Evolutionary conservation across 2,329 filamentous ascomycete genomes (phyloP).

Genomic region (Fusarium sp.): DNA sequence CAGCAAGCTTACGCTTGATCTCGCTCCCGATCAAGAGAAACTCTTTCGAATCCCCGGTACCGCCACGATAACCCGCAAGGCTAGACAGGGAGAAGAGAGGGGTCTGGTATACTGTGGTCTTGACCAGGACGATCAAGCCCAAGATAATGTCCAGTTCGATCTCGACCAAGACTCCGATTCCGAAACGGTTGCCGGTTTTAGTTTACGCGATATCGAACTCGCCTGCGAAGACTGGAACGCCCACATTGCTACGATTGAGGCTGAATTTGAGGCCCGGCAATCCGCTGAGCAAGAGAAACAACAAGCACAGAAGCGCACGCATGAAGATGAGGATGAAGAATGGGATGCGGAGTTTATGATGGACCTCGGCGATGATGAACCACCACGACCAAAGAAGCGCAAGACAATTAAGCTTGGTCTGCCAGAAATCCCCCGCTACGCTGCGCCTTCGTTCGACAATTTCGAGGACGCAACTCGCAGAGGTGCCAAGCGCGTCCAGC

Average conservation of each 20-base stretch:
- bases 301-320: conserved; percentile 49
- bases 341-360: conserved; percentile 72
- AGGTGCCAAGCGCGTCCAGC: conserved; percentile 80
- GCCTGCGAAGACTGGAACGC: conserved; percentile 89
- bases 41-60: conserved; percentile 80
- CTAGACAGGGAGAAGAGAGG: conserved; percentile 67
- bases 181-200: conserved; percentile 79
- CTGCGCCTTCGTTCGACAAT: conserved; percentile 81
- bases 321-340: conserved; percentile 66
- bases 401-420: conserved; percentile 71
- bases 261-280: conserved; percentile 51
- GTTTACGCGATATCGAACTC: conserved; percentile 83
- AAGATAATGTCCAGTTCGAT: conserved; percentile 57
- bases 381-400: conserved; percentile 73
- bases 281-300: conserved; percentile 49
- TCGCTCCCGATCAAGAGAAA: conserved; percentile 88
- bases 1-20: conserved; percentile 88
- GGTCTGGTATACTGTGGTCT: conserved; percentile 61
- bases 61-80: conserved; percentile 63
- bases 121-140: conserved; percentile 53
- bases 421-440: conserved; percentile 68
- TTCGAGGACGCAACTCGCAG: conserved; percentile 79
- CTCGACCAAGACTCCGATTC: conserved; percentile 65
- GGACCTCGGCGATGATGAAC: conserved; percentile 59
- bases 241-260: conserved; percentile 64